phyloP scores from a whole-genome alignment of 1,139 yeast genomes.

The Blastobotrys persicus region DNA sequence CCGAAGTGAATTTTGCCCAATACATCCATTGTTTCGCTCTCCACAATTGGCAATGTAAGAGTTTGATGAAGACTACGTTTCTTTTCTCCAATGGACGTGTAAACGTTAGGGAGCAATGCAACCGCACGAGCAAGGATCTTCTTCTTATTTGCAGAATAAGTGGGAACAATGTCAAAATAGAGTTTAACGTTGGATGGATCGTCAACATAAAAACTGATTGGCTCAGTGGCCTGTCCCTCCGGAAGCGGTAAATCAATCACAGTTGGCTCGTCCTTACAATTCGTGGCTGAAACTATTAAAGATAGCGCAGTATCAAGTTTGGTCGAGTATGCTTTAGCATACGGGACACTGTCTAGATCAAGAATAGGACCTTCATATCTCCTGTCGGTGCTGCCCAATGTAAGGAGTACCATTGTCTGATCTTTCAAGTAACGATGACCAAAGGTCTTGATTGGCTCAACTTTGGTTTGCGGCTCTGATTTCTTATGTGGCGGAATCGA shows the following conservation, averaged over 20 bases:
- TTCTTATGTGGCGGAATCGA: constrained; percentile 4
- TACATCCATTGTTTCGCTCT: constrained; percentile 65
- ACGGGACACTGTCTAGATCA: constrained; percentile 68
- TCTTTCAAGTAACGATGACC: constrained; percentile 74
- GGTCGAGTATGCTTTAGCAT: constrained; percentile 71
- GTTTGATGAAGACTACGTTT: constrained; percentile 65
- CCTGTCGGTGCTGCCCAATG: constrained; percentile 83
- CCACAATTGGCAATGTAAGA: constrained; percentile 76
- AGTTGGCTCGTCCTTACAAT: constrained; percentile 57
- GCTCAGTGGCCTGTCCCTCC: constrained; percentile 79
- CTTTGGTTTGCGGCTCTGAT: neutral
- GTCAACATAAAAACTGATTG: constrained; percentile 68
- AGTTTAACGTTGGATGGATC: constrained; percentile 51
- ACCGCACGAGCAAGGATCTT: constrained; percentile 82
- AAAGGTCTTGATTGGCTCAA: constrained; percentile 59
- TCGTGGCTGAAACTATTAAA: constrained; percentile 58
- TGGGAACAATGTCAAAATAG: constrained; percentile 88
- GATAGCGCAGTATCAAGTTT: constrained; percentile 88
- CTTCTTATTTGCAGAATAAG: constrained; percentile 59
- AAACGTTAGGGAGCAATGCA: constrained; percentile 63
- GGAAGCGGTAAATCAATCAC: constrained; percentile 81
- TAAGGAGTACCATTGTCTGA: constrained; percentile 65
- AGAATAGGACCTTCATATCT: constrained; percentile 62
- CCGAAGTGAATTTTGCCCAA: constrained; percentile 80
- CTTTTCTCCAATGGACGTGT: constrained; percentile 68